Base-by-base conservation (phyloP, 1,284 basidiomycete species). In the Peniophora sp. region DNA sequence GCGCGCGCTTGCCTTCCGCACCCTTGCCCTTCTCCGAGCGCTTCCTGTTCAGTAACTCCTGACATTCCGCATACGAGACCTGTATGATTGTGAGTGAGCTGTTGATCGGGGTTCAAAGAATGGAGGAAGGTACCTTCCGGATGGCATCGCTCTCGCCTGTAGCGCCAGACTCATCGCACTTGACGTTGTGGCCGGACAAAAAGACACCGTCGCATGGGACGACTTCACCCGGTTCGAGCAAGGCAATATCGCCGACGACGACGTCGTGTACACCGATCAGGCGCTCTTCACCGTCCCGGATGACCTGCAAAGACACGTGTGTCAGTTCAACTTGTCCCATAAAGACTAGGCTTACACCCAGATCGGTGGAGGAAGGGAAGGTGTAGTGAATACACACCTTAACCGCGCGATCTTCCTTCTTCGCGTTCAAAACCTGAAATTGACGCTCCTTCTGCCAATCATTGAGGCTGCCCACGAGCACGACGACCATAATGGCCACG, bases 401-500 rank as follows among this genome's bases (percentile, higher is more conserved):
- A 62, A 98, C 85, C 10, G 81, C 82, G 46, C 96, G 89, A 61
- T 97, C 92, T 53, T 98, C 97, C 69, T 97, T 97, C 71, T 97
- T 91, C 58, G 91, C 91, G 63, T 97, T 97, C 50, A 99, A 79
- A 36, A 75, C 75, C 61, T 89, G 85, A 73, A 99, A 98, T 69
- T 99, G 96, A 6, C 84, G 83, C 66, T 99, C 96, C 70, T 99
- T 98, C 68, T 98, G 94, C 85, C 90, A 99, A 65, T 95, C 93
- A 62, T 93, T 95, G 36, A 95, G 55, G 22, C 90, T 91, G 36
- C 92, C 92, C 48, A 95, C 90, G 41, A 92, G 67, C 55, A 96
- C 85, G 56, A 97, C 92, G 55, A 93, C 91, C 48, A 80, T 56
- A 49, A 92, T 83, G 5, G 97, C 97, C 51, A 94, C 79, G 59